phyloP scores from a whole-genome alignment of 257 asterid genomes.

The Scutellaria baicalensis region DNA sequence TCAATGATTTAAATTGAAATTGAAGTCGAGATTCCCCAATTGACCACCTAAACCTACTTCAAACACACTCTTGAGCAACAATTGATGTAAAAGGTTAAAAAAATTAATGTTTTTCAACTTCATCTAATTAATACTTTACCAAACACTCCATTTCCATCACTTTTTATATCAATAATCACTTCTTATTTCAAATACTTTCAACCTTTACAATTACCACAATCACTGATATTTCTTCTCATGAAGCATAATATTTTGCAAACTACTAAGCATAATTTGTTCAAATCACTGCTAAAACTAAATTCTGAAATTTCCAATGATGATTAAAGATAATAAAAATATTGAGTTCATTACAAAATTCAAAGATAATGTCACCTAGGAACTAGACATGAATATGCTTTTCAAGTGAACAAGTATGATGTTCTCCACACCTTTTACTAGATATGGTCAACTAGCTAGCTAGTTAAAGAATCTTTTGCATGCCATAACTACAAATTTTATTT shows the following conservation, averaged over 20 bases:
- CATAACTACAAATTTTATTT: not conserved
- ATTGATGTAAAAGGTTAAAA: too few relatives aligned
- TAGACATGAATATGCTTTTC: slow-evolving; percentile 16
- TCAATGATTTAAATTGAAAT: too few relatives aligned
- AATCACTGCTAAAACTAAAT: not conserved
- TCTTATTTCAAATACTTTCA: too few relatives aligned
- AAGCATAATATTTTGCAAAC: not conserved
- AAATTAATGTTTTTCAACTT: too few relatives aligned
- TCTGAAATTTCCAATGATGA: not conserved
- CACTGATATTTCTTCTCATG: too few relatives aligned
- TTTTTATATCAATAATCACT: too few relatives aligned
- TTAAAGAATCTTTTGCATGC: slow-evolving; percentile 15
- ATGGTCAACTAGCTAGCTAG: not conserved
- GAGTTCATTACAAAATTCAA: not conserved
- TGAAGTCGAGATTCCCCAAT: too few relatives aligned
- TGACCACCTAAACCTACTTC: too few relatives aligned
- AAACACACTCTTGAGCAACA: too few relatives aligned
- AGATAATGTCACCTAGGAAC: slow-evolving; percentile 16
- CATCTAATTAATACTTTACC: too few relatives aligned
- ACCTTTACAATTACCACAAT: too few relatives aligned
- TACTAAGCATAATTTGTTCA: not conserved
- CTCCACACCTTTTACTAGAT: not conserved
- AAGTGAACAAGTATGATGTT: slow-evolving; percentile 6
- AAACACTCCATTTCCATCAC: too few relatives aligned
- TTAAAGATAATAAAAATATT: not conserved